Percentiles rank a stretch among this genome's conserved stretches.
Conservation (phyloP, 345 rosid species). For the Alliaria petiolata region DNA sequence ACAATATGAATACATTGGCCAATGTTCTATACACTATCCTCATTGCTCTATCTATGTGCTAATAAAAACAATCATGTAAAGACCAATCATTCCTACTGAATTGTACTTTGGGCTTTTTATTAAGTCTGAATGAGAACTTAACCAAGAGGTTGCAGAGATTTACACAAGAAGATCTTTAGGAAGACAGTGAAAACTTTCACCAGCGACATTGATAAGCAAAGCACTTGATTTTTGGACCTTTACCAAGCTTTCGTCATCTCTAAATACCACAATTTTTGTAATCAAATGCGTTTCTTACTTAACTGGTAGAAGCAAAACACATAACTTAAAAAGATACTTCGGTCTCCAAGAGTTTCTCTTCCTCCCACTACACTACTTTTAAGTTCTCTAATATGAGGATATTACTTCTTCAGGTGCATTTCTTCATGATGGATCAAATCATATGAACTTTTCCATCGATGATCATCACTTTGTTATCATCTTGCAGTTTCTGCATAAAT, state of each 20-base stretch:
- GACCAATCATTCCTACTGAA: no score
- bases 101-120: no score
- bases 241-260: no score
- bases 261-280: neutral
- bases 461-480: slow-evolving; percentile 89
- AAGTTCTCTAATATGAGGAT: neutral
- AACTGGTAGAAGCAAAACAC: neutral
- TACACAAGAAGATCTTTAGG: no score
- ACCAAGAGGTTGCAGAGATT: no score
- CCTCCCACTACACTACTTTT: neutral
- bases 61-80: no score
- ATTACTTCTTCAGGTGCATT: neutral
- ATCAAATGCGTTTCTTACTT: neutral
- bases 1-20: no score
- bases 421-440: slow-evolving; percentile 37
- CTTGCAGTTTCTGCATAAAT: slow-evolving; percentile 74
- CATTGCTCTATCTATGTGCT: no score
- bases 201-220: neutral
- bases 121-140: no score
- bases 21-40: no score
- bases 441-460: slow-evolving; percentile 71
- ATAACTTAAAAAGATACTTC: neutral
- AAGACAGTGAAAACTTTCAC: neutral
- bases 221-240: no score
- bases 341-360: neutral